phyloP scores from a whole-genome alignment of 768 basidiomycete genomes.

The Boletus sp. region DNA sequence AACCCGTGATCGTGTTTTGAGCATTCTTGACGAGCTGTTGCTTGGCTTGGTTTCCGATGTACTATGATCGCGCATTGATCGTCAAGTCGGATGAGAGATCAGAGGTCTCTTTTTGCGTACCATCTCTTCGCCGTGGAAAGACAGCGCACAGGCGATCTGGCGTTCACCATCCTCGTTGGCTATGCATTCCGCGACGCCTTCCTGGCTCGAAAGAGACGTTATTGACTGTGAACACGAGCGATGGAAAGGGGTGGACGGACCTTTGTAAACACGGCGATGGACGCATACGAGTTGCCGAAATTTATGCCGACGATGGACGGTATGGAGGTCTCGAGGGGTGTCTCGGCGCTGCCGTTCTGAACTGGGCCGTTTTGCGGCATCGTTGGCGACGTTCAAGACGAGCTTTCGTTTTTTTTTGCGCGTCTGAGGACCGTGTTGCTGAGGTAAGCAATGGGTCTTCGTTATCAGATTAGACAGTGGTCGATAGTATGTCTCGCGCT shows the following conservation, averaged over 20 bases:
- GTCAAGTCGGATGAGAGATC: slow-evolving; percentile 1
- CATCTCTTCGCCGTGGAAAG: slow-evolving; percentile 89
- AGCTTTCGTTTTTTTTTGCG: background rate
- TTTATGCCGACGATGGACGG: slow-evolving; percentile 89
- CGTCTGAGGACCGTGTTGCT: background rate
- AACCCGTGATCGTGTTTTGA: slow-evolving; percentile 91
- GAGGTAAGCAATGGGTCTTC: slow-evolving; percentile 1
- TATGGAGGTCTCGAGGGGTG: slow-evolving; percentile 33
- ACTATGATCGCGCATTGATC: slow-evolving; percentile 48
- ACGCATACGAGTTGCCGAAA: slow-evolving; percentile 93
- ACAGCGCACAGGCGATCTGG: slow-evolving; percentile 92
- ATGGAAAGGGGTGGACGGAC: slow-evolving; percentile 38
- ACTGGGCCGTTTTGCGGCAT: slow-evolving; percentile 42
- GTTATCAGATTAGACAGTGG: slow-evolving; percentile 15
- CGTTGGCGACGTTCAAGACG: background rate
- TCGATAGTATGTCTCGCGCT: background rate
- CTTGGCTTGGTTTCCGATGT: slow-evolving; percentile 93
- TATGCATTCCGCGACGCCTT: slow-evolving; percentile 90
- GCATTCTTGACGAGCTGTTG: slow-evolving; percentile 94
- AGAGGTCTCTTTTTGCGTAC: slow-evolving; percentile 45
- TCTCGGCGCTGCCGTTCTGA: slow-evolving; percentile 54
- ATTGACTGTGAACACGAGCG: background rate
- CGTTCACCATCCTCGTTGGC: slow-evolving; percentile 99
- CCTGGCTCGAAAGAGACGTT: slow-evolving; percentile 42
- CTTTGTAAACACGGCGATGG: slow-evolving; percentile 94